Evolutionary conservation across 2,329 filamentous ascomycete genomes (phyloP), one percentile per base, ranked within the genome.

Genomic region (Rhynchosporium secalis): DNA sequence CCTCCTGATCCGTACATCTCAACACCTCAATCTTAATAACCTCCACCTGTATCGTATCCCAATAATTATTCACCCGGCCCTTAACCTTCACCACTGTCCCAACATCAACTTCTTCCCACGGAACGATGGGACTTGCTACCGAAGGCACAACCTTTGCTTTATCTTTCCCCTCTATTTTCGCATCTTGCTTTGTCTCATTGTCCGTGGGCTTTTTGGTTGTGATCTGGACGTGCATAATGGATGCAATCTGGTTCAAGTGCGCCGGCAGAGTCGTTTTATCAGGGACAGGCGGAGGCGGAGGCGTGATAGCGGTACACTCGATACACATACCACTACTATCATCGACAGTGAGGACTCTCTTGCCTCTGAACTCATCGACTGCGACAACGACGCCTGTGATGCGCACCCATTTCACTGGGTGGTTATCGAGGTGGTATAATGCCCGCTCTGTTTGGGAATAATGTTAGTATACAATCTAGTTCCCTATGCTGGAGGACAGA

Each of bases 361-460:
- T 77, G 41, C 75, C 75, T 41, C 70, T 65, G 61, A 78, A 82
- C 28, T 85, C 79, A 66, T 85, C 81, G 41, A 86, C 76, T 12
- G 83, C 84, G 60, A 92, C 86, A 28, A 94, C 81, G 8, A 92
- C 75, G 36, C 91, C 91, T 7, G 86, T 82, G 38, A 93, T 75
- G 65, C 87, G 86, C 58, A 90, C 83, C 84, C 87, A 93, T 80
- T 86, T 85, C 69, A 94, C 85, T 0, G 90, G 90, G 68, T 93
- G 86, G 74, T 92, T 93, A 56, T 80, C 75, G 76, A 86, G 81
- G 75, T 92, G 92, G 72, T 81, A 87, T 40, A 87, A 78, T 66
- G 81, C 77, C 70, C 85, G 81, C 55, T 80, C 80, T 82, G 78
- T 59, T 31, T 28, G 13, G 41, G 8, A 57, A 36, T 46, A 28